phyloP scores from a whole-genome alignment of 2,329 filamentous ascomycete genomes.

The Botryosphaeria dothidea region DNA sequence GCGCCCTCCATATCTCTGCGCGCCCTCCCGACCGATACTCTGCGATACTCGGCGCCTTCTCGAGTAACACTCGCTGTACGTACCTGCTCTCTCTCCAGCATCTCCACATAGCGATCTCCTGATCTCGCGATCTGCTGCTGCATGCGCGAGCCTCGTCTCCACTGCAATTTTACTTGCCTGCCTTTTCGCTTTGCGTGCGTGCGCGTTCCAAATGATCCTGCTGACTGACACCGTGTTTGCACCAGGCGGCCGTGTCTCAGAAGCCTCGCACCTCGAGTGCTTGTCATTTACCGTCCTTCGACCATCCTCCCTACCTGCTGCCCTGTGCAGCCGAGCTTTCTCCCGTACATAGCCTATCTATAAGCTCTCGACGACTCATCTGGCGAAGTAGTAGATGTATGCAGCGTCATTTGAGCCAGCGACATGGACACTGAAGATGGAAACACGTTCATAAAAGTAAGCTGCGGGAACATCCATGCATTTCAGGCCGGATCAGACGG shows the following conservation, averaged over 20 bases:
- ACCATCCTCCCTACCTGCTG: neutral
- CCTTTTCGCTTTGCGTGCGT: constrained; percentile 15
- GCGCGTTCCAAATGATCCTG: constrained; percentile 15
- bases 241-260: constrained; percentile 16
- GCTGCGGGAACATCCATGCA: constrained; percentile 21
- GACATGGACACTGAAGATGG: constrained; percentile 86
- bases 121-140: constrained; percentile 11
- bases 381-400: constrained; percentile 18
- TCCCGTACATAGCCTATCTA: constrained; percentile 16
- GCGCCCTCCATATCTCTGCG: constrained; percentile 10
- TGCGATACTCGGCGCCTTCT: constrained; percentile 14
- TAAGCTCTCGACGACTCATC: constrained; percentile 12
- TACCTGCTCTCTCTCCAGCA: constrained; percentile 8
- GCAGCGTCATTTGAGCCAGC: neutral
- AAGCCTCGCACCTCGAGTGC: constrained; percentile 2
- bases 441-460: constrained; percentile 83
- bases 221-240: constrained; percentile 16
- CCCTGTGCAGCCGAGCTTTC: neutral
- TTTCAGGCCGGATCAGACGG: neutral
- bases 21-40: neutral
- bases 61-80: constrained; percentile 16
- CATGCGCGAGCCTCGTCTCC: constrained; percentile 18
- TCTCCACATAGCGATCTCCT: constrained; percentile 13
- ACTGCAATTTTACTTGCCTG: constrained; percentile 19
- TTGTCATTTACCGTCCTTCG: constrained; percentile 3